phyloP scores from a whole-genome alignment of 208 protist species.

The Angomonas deanei region DNA sequence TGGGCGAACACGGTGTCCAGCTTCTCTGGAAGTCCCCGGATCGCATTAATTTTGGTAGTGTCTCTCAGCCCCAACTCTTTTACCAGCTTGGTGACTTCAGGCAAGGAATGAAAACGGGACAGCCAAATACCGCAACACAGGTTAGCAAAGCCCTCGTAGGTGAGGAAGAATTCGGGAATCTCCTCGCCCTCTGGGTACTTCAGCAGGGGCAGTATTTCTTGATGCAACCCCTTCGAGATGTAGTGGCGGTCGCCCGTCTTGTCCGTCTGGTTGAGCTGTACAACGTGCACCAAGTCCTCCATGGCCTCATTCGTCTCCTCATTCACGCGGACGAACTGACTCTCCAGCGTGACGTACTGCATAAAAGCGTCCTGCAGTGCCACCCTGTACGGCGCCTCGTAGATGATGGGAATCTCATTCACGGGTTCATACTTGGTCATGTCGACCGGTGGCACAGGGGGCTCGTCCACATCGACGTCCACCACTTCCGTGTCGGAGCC shows the following conservation, averaged over 20 bases:
- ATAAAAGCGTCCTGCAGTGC: conserved; percentile 14
- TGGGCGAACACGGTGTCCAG: conserved; percentile 18
- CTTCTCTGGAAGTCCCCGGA: conserved; percentile 7
- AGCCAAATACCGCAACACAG: conserved; percentile 26
- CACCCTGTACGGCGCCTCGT: conserved; percentile 14
- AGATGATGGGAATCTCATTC: background rate
- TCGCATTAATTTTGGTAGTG: background rate
- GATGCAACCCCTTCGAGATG: conserved; percentile 22
- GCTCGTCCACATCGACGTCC: background rate
- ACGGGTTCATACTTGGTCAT: background rate
- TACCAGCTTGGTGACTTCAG: background rate
- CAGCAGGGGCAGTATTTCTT: conserved; percentile 31
- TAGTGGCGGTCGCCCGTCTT: conserved; percentile 12
- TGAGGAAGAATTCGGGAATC: conserved; percentile 12
- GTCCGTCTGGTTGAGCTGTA: conserved; percentile 18
- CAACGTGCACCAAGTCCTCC: conserved; percentile 31
- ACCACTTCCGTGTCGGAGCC: background rate
- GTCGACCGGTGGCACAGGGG: background rate
- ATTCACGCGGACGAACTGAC: conserved; percentile 36
- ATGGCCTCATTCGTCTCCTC: conserved; percentile 35
- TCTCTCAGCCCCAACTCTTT: background rate
- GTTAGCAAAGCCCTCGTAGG: conserved; percentile 20
- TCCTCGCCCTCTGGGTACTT: conserved; percentile 16
- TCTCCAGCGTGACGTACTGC: conserved; percentile 18
- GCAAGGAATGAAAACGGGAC: conserved; percentile 18